Percentiles rank a stretch among this genome's conserved stretches.
Evolutionary conservation across 2,329 filamentous ascomycete genomes (phyloP).

Genomic region (Talaromyces sp.): DNA sequence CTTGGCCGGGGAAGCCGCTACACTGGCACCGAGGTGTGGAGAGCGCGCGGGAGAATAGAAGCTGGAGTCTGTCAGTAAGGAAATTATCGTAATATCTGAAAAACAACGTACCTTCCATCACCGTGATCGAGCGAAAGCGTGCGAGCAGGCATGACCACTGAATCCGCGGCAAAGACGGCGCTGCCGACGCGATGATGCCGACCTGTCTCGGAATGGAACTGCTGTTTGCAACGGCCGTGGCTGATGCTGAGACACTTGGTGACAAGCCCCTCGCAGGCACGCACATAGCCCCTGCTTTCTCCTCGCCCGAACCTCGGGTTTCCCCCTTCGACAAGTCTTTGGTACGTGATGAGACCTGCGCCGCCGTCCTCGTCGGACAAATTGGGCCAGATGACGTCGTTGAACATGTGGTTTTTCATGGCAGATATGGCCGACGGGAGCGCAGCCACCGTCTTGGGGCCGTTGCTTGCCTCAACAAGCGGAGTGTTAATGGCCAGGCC

Average conservation of each 20-base stretch:
- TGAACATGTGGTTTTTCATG: constrained; percentile 92
- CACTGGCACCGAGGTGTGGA: constrained; percentile 15
- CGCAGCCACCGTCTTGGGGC: constrained; percentile 79
- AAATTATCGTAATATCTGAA: background rate
- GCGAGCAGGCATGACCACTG: constrained; percentile 41
- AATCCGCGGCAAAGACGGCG: constrained; percentile 37
- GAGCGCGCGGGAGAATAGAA: constrained; percentile 26
- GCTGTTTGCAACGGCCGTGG: constrained; percentile 82
- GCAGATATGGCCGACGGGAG: constrained; percentile 85
- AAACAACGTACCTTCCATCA: constrained; percentile 26
- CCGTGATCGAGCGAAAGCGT: constrained; percentile 27
- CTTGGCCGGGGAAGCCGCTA: constrained; percentile 11
- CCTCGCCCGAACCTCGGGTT: constrained; percentile 78
- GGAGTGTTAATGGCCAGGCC: constrained; percentile 93
- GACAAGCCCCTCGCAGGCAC: constrained; percentile 82
- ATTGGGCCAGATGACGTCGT: constrained; percentile 97
- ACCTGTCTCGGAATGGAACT: constrained; percentile 43
- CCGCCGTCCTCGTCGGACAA: constrained; percentile 93
- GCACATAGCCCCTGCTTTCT: constrained; percentile 75
- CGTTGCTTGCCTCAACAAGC: constrained; percentile 67
- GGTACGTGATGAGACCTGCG: constrained; percentile 85
- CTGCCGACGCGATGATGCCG: constrained; percentile 57
- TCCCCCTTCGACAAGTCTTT: constrained; percentile 81
- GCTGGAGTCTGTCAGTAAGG: constrained; percentile 13
- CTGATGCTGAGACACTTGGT: constrained; percentile 83